Base-by-base conservation (phyloP, 1,139 yeast genomes). In the Saccharomyces hybrid region DNA sequence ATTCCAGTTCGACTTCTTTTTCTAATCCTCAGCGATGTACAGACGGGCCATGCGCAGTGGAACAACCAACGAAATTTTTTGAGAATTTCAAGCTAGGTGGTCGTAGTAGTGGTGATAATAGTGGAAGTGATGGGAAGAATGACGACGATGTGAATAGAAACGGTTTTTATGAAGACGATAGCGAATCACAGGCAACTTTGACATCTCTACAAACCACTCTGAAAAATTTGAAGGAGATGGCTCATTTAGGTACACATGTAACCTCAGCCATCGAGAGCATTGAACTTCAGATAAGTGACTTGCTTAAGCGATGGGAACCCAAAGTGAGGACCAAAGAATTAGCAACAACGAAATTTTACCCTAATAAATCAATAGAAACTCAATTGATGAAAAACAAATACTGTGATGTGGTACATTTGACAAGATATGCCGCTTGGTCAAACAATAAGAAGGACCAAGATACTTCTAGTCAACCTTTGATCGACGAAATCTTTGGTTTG, bases 401-500 rank as follows among this genome's bases (percentile, higher is more conserved):
- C 51, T 48, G 61, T 3, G 61, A 63, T 26, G 56, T 57, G 25
- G 62, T 64, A 6, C 55, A 57, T 46, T 49, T 67, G 16, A 64
- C 67, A 9, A 56, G 56, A 32, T 64, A 54, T 47, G 58, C 66
- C 3, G 55, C 56, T 13, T 63, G 60, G 59, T 51, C 59, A 11
- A 61, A 62, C 49, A 49, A 53, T 51, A 51, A 57, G 32, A 51
- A 55, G 50, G 48, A 46, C 44, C 29, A 38, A 9, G 52, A 51
- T 27, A 46, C 44, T 42, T 49, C 57, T 7, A 56, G 58, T 26
- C 57, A 60, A 28, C 68, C 69, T 1, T 49, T 66, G 28, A 58
- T 67, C 13, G 70, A 67, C 52, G 67, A 61, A 32, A 42, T 62
- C 32, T 64, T 64, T 48, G 71, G 71, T 5, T 53, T 67, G 27